These are phyloP conservation scores for Leucosporidium creatinivorum DNA, from an alignment of 768 basidiomycete species.

Conservation along the genomic window DNA sequence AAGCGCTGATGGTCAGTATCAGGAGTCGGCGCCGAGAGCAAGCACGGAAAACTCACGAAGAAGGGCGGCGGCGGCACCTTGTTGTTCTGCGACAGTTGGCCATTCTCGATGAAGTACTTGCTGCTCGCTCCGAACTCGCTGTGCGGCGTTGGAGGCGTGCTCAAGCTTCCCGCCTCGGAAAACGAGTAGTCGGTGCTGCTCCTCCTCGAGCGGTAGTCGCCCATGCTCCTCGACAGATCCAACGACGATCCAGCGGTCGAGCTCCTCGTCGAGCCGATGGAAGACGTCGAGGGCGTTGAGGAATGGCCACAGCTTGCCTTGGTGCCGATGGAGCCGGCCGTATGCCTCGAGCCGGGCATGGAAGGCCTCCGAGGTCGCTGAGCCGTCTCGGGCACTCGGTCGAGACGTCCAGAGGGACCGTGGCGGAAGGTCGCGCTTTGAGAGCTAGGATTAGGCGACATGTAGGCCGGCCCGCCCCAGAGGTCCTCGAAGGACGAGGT, in stretches of 20 bases:
- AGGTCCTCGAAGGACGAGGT: constrained; percentile 20
- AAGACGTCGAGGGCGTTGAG: constrained; percentile 21
- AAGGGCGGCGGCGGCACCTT: constrained; percentile 24
- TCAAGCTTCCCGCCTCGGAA: constrained; percentile 4
- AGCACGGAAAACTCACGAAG: constrained; percentile 12
- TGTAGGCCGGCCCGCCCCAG: constrained; percentile 12
- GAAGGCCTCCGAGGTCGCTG: not conserved
- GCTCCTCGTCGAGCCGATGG: constrained; percentile 12
- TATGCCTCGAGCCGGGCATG: not conserved
- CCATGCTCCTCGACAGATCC: not conserved
- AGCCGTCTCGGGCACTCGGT: constrained; percentile 2
- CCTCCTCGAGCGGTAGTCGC: constrained; percentile 6
- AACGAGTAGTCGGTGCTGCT: constrained; percentile 14
- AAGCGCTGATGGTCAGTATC: too few relatives aligned
- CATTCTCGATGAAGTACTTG: constrained; percentile 17
- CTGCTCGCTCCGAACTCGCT: constrained; percentile 3
- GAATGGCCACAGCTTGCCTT: constrained; percentile 2
- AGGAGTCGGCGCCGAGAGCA: not conserved
- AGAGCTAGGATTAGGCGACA: not conserved
- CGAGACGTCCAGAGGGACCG: constrained; percentile 20
- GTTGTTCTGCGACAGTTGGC: constrained; percentile 9
- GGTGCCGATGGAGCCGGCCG: constrained; percentile 4
- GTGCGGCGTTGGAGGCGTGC: constrained; percentile 23
- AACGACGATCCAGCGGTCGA: constrained; percentile 8
- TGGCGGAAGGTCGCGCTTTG: constrained; percentile 8